Conservation (phyloP, 306 rosid species). For the Cucurbita moschata region DNA sequence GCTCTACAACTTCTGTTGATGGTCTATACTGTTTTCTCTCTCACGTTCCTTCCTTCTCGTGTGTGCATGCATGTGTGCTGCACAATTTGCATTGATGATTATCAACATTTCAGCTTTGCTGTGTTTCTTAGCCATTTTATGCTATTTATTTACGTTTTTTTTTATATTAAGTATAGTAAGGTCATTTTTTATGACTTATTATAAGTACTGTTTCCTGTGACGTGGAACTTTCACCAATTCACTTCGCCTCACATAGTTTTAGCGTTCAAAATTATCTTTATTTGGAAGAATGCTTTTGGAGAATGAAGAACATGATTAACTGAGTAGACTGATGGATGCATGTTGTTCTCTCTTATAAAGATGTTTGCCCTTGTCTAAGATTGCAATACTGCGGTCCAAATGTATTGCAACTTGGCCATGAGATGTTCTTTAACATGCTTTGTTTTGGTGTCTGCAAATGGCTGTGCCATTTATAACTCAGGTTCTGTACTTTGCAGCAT, state of each 20-base stretch:
- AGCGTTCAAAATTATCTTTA: background rate
- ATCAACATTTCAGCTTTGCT: background rate
- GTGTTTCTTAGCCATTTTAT: background rate
- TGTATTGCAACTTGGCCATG: background rate
- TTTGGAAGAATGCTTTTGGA: background rate
- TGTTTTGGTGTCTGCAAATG: background rate
- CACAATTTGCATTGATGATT: background rate
- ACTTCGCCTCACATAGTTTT: background rate
- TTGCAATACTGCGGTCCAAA: background rate
- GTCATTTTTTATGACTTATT: background rate
- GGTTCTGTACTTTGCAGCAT: conserved; percentile 32
- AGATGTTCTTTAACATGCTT: background rate
- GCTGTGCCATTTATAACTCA: background rate
- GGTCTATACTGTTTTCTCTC: background rate
- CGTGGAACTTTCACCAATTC: background rate
- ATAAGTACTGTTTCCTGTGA: background rate
- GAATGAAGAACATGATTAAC: background rate
- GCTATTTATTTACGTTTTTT: background rate
- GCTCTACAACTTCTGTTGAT: background rate
- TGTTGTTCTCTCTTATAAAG: background rate
- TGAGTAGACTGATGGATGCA: background rate
- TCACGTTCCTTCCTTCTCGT: background rate
- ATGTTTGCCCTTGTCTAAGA: background rate
- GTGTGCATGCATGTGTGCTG: background rate
- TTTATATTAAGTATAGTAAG: background rate